Percentiles rank a stretch among this genome's conserved stretches.
Evolutionary conservation across 1,139 yeast genomes (phyloP).

Genomic region (Taphrina communis): DNA sequence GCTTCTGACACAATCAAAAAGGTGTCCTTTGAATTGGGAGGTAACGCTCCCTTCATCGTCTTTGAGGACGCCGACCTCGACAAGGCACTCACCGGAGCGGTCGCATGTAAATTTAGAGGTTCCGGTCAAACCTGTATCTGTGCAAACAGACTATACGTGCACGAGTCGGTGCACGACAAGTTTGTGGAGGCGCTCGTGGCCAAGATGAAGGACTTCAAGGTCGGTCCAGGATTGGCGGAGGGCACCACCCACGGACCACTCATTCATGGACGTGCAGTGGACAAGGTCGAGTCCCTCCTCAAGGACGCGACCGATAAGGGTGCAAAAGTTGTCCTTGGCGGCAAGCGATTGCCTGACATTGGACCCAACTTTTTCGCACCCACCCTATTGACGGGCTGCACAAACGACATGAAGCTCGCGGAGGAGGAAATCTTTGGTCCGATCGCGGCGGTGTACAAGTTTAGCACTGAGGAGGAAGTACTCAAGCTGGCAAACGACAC

Average conservation of each 20-base stretch:
- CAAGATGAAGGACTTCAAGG: conserved; percentile 59
- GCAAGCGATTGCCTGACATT: conserved; percentile 61
- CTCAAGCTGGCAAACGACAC: conserved; percentile 73
- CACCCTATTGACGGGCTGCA: conserved; percentile 65
- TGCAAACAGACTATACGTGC: conserved; percentile 76
- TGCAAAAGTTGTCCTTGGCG: conserved; percentile 66
- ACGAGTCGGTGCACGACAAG: conserved; percentile 65
- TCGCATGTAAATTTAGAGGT: conserved; percentile 58
- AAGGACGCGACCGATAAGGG: conserved; percentile 75
- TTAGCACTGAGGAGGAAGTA: conserved; percentile 74
- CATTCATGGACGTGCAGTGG: conserved; percentile 65
- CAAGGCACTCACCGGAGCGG: conserved; percentile 68
- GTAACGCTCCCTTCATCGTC: conserved; percentile 90
- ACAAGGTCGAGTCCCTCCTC: conserved; percentile 73
- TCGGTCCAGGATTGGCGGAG: conserved; percentile 70
- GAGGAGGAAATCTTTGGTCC: conserved; percentile 88
- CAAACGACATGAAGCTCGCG: conserved; percentile 63
- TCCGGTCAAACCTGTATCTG: conserved; percentile 70
- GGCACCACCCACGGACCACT: conserved; percentile 71
- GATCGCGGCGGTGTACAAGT: conserved; percentile 77
- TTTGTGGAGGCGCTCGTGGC: conserved; percentile 61
- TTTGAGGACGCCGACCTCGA: conserved; percentile 84
- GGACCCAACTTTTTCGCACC: conserved; percentile 71
- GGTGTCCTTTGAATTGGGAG: conserved; percentile 86
- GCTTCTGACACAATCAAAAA: conserved; percentile 77